Percentiles rank a stretch among this genome's conserved stretches.
Evolutionary conservation across 106 monocot species (phyloP).

Genomic region (Narthecium ossifragum): DNA sequence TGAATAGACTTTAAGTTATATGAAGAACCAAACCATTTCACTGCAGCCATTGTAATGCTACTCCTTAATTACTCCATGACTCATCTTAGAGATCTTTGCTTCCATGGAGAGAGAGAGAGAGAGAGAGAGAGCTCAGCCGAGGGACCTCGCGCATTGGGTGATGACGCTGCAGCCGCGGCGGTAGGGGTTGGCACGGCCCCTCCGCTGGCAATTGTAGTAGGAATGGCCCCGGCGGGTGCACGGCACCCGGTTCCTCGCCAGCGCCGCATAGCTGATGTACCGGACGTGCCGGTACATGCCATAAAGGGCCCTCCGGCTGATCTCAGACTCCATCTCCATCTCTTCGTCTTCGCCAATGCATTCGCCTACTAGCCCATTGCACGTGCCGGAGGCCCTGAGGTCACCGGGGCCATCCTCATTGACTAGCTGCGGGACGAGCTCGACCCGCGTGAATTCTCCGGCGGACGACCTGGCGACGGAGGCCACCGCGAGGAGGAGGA

Average conservation of each 20-base stretch:
- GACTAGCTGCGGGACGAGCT: background rate
- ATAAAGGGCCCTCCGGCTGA: background rate
- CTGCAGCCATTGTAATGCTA: no score
- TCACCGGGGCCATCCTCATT: background rate
- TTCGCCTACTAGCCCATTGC: constrained; percentile 2
- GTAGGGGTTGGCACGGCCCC: constrained; percentile 36
- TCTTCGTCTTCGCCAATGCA: constrained; percentile 9
- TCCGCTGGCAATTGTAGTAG: constrained; percentile 33
- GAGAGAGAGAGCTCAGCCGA: background rate
- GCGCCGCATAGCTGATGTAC: constrained; percentile 34
- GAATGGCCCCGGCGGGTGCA: constrained; percentile 37
- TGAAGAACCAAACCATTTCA: no score
- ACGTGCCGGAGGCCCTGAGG: background rate
- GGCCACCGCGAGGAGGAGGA: constrained; percentile 10
- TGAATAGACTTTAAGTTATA: no score
- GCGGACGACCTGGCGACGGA: background rate
- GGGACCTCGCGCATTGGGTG: constrained; percentile 28
- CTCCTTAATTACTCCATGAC: no score
- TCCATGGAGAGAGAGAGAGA: background rate
- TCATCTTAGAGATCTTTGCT: no score
- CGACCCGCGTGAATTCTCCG: background rate
- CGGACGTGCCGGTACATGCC: background rate
- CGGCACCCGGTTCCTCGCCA: constrained; percentile 22
- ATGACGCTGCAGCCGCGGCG: constrained; percentile 41
- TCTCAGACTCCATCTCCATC: constrained; percentile 10